Evolutionary conservation across 257 asterid species (phyloP).

Genomic region (Przewalskia tangutica): DNA sequence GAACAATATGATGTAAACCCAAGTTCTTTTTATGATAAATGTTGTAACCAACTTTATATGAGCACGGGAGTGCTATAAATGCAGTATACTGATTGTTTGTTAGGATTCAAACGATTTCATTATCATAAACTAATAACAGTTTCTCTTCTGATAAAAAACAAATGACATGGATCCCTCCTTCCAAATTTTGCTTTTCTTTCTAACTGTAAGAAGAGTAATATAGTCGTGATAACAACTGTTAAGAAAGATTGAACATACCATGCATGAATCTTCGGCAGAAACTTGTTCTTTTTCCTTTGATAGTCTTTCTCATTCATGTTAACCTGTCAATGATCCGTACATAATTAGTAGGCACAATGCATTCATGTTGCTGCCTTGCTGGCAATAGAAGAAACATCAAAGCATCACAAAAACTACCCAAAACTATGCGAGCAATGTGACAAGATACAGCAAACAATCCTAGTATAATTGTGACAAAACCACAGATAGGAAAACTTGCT

Average conservation of each 20-base stretch:
- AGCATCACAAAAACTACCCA: neutral
- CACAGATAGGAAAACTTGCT: neutral
- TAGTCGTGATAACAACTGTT: neutral
- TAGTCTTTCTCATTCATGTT: slow-evolving; percentile 99
- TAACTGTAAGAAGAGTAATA: neutral
- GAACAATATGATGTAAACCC: neutral
- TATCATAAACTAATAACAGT: neutral
- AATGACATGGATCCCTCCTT: neutral
- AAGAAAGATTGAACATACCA: slow-evolving; percentile 47
- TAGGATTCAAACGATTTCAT: neutral
- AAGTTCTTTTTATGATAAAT: neutral
- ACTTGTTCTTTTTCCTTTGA: slow-evolving; percentile 94
- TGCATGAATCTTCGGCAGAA: slow-evolving; percentile 97
- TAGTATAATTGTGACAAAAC: neutral
- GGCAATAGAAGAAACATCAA: neutral
- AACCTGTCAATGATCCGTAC: slow-evolving; percentile 47
- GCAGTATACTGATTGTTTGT: neutral
- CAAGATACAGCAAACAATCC: neutral
- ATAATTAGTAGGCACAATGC: slow-evolving; percentile 1
- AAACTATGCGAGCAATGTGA: neutral
- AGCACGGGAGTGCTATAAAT: neutral
- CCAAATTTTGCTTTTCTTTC: neutral
- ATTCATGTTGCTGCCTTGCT: neutral
- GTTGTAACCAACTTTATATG: neutral
- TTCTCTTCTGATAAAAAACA: neutral